A percentile compares a stretch with the other conserved stretches of the same genome.
Conservation (phyloP, 2,329 filamentous ascomycete genomes). For the Fusarium compactum region DNA sequence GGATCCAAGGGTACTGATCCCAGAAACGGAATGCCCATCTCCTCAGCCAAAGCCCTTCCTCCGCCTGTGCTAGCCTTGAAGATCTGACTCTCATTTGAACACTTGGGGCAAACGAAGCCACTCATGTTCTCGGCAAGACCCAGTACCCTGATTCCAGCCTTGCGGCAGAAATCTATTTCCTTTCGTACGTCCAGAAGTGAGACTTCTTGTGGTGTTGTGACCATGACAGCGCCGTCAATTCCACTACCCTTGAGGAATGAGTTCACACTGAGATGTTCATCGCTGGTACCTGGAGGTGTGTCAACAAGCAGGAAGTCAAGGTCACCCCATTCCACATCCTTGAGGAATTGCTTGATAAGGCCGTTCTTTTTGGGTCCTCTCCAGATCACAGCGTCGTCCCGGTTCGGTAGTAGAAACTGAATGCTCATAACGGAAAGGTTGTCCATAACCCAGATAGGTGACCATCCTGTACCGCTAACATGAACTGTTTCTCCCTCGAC, state of each 20-base stretch:
- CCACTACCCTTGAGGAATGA: conserved; percentile 90
- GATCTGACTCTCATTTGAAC: conserved; percentile 83
- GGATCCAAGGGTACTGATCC: conserved; percentile 93
- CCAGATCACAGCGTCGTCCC: conserved; percentile 97
- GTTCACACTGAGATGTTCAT: conserved; percentile 96
- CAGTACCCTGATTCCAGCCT: conserved; percentile 88
- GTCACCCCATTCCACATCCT: conserved; percentile 98
- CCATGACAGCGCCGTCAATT: conserved; percentile 91
- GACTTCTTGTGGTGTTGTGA: conserved; percentile 96
- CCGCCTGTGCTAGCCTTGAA: conserved; percentile 94
- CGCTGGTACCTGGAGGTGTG: conserved; percentile 93
- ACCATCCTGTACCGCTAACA: conserved; percentile 89
- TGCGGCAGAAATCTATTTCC: conserved; percentile 97
- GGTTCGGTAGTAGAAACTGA: conserved; percentile 95
- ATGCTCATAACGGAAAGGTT: conserved; percentile 97
- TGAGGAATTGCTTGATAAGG: conserved; percentile 96
- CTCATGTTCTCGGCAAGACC: conserved; percentile 98
- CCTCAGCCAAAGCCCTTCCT: conserved; percentile 80
- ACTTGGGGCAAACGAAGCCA: conserved; percentile 95
- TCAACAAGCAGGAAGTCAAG: conserved; percentile 94
- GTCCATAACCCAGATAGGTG: conserved; percentile 93
- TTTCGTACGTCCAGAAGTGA: conserved; percentile 92
- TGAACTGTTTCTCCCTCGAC: conserved; percentile 95
- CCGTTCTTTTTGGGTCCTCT: conserved; percentile 98
- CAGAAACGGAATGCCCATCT: conserved; percentile 89